Base-by-base conservation (phyloP, 345 rosid genomes). In the Anastatica hierochuntica region DNA sequence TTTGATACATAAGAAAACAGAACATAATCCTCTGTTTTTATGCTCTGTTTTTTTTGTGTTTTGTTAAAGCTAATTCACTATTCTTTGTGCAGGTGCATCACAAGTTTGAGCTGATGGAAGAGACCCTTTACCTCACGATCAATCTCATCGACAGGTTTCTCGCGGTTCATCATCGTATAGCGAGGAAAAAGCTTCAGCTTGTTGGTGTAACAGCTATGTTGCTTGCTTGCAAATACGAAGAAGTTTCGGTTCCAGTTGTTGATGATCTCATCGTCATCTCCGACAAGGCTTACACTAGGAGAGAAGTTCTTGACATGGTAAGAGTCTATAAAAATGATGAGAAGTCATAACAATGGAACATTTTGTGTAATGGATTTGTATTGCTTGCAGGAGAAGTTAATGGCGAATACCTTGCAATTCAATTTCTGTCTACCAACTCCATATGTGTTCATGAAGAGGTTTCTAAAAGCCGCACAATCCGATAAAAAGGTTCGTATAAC, bases 41-140 rank as follows among this genome's bases (percentile, higher is more conserved):
- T 31, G 8, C 14, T 52, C 19, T 34, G 5, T 21, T 1, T 21
- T 21, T n/a, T 21, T 21, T 21, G 5, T 2, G n/a, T n/a, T n/a
- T n/a, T 43, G 12, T 30, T 15, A 45, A 17, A 15, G n/a, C n/a
- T n/a, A n/a, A n/a, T n/a, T n/a, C n/a, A n/a, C n/a, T n/a, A n/a
- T n/a, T n/a, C n/a, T 16, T 7, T 33, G 13, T 30, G 64, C 76
- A 90, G 96, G 98, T 88, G 14, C 98, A 92, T 67, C 84, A 92
- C 84, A 92, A 92, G 77, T 92, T 92, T 62, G 96, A 92, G 64
- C 72, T 92, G 72, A 83, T 85, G 96, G 96, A 92, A 2, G 98
- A 88, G 68, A 92, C 98, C 1, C 70, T 92, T 47, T 85, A 74
- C 68, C 88, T 88, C 20, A 92, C 95, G 7, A 82, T 92, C 69